Evolutionary conservation across 192 early-diverging fungal genomes (phyloP).

Genomic region (Radiomyces spectabilis): DNA sequence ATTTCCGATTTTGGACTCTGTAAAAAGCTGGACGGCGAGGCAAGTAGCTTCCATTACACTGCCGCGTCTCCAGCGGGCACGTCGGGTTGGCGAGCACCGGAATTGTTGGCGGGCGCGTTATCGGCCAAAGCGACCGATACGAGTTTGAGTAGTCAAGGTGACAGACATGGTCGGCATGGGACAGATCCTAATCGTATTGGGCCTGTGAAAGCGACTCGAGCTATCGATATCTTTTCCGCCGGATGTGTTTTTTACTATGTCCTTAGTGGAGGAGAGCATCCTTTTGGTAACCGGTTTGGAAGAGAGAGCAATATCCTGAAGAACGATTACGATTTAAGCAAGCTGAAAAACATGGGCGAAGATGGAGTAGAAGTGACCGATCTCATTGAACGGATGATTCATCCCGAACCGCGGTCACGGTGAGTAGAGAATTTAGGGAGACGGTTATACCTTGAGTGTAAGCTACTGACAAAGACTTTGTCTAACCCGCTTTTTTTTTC

Average conservation of each 20-base stretch:
- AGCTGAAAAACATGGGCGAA: constrained; percentile 61
- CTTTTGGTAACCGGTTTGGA: constrained; percentile 88
- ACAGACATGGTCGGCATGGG: too few species aligned
- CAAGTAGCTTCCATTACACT: constrained; percentile 93
- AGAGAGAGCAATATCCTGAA: constrained; percentile 89
- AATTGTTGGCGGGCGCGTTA: constrained; percentile 46
- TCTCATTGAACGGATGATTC: constrained; percentile 86
- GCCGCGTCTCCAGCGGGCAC: constrained; percentile 76
- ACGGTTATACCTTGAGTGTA: not conserved
- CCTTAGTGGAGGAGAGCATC: constrained; percentile 83
- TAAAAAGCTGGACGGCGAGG: constrained; percentile 88
- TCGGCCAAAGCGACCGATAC: constrained; percentile 2
- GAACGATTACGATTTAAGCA: constrained; percentile 61
- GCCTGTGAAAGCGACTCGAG: constrained; percentile 60
- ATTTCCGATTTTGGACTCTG: constrained; percentile 98
- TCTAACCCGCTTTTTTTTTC: not conserved
- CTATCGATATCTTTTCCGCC: constrained; percentile 93
- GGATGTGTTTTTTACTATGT: constrained; percentile 97
- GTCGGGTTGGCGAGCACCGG: constrained; percentile 95
- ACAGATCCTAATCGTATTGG: constrained; percentile 17
- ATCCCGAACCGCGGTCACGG: constrained; percentile 62
- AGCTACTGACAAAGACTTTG: too few species aligned
- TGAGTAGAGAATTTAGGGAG: constrained; percentile 8
- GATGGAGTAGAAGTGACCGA: constrained; percentile 83
- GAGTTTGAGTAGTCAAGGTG: not conserved